A percentile compares a stretch with the other conserved stretches of the same genome.
Evolutionary conservation across 2,329 filamentous ascomycete genomes (phyloP).

Genomic region (Chrysosporium keratinophilum): DNA sequence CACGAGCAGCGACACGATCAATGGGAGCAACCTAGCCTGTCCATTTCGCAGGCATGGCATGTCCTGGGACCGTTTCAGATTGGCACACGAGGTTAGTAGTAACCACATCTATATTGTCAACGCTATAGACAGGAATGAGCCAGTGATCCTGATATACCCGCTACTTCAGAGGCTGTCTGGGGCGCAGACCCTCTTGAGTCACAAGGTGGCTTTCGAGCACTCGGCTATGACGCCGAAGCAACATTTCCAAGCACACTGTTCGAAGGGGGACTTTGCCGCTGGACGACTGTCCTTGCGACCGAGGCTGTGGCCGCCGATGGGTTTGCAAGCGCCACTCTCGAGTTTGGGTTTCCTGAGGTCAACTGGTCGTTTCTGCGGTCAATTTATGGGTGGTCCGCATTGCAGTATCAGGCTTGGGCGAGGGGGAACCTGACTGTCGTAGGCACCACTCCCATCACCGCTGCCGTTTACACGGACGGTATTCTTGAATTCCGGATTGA

Average conservation of each 20-base stretch:
- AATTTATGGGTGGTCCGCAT: conserved; percentile 49
- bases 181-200: conserved; percentile 48
- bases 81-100: conserved; percentile 46
- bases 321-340: conserved; percentile 32
- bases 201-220: conserved; percentile 42
- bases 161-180: conserved; percentile 33
- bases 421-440: conserved; percentile 40
- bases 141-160: conserved; percentile 14
- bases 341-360: conserved; percentile 41
- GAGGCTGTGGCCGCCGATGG: conserved; percentile 20
- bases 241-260: conserved; percentile 40
- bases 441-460: conserved; percentile 23
- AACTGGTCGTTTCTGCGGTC: conserved; percentile 45
- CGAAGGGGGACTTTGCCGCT: conserved; percentile 41
- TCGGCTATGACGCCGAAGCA: conserved; percentile 35
- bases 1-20: not conserved
- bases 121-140: not conserved
- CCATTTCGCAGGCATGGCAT: conserved; percentile 37
- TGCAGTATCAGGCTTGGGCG: conserved; percentile 51
- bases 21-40: conserved; percentile 1
- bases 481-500: conserved; percentile 47
- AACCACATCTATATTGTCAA: not conserved
- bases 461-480: conserved; percentile 39
- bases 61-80: conserved; percentile 49
- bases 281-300: conserved; percentile 35